A percentile compares a stretch with the other conserved stretches of the same genome.
Conservation (phyloP, 768 basidiomycete species). For the Crepidotus variabilis region DNA sequence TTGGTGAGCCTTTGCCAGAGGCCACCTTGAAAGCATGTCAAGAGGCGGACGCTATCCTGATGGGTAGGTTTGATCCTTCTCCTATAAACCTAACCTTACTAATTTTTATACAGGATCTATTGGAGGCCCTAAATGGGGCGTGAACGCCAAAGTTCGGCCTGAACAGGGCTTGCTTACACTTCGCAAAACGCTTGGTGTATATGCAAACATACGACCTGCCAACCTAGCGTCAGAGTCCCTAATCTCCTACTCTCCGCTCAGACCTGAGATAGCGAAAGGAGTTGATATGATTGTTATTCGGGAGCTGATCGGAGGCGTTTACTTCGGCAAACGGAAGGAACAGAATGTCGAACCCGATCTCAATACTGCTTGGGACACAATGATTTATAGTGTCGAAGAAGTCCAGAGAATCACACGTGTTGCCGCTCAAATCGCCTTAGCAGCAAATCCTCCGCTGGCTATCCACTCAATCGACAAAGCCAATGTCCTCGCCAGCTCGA, state of each 20-base stretch:
- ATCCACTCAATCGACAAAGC: too few relatives aligned
- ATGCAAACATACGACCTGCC: slow-evolving; percentile 97
- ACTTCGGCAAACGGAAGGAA: slow-evolving; percentile 94
- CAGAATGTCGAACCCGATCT: slow-evolving; percentile 62
- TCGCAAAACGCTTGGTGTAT: slow-evolving; percentile 90
- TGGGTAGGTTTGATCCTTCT: slow-evolving; percentile 55
- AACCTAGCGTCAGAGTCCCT: slow-evolving; percentile 93
- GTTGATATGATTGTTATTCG: slow-evolving; percentile 92
- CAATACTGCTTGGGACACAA: too few relatives aligned
- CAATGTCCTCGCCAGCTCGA: too few relatives aligned
- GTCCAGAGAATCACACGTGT: too few relatives aligned
- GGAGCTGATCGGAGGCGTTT: slow-evolving; percentile 94
- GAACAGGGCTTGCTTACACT: slow-evolving; percentile 87
- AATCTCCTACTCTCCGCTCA: slow-evolving; percentile 83
- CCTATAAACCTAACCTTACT: slow-evolving; percentile 3
- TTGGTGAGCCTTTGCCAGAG: slow-evolving; percentile 81
- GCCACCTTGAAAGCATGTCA: slow-evolving; percentile 86
- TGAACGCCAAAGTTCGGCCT: slow-evolving; percentile 82
- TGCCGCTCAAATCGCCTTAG: too few relatives aligned
- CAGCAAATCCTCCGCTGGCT: too few relatives aligned
- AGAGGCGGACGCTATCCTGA: slow-evolving; percentile 91
- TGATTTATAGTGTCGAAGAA: too few relatives aligned
- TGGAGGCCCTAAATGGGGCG: slow-evolving; percentile 99
- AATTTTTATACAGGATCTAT: slow-evolving; percentile 65
- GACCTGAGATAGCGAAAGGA: slow-evolving; percentile 75